Base-by-base conservation (phyloP, 805 yeast species). In the Metschnikowia bowlesiae region DNA sequence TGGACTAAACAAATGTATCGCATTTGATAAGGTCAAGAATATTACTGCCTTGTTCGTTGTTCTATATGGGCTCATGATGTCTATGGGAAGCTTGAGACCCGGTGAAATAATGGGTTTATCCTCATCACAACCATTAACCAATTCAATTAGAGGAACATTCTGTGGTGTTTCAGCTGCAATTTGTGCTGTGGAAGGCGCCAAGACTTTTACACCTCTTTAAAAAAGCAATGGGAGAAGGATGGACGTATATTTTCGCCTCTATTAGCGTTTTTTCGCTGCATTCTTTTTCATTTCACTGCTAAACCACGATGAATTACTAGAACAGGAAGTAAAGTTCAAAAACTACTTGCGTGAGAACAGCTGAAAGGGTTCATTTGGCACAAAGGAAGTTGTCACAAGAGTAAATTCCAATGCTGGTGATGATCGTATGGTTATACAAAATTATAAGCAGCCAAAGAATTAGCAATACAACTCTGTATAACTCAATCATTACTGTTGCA, bases 161-260 rank as follows among this genome's bases (percentile, higher is more conserved):
- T 87, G 87, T 59, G 92, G 92, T 36, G 57, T 87, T 22, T 77
- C 86, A 43, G 94, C 94, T 36, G 94, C 91, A 3, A 71, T 85
- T 44, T 94, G 94, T 50, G 94, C 92, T n/a, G 90, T 85, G 22
- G 82, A 85, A 18, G 94, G 94, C 30, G 85, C 90, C 26, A 80
- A 83, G 63, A 78, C 78, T 14, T 87, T 87, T 68, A 80, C 83
- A 8, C 86, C 89, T 14, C 85, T 87, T 56, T 81, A 83, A 22
- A 66, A 66, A 60, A 38, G 66, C 84, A 61, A 70, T 84, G 54
- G 94, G 94, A 34, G 71, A 80, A 58, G 70, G 70, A 52, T 87
- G 89, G 88, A 86, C 92, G 6, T 87, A 87, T 60, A 86, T 87
- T 56, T 84, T 87, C 59, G 87, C 91, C 28, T 94, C 94, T 11